Evolutionary conservation across 352 stramenopile species (phyloP).

Genomic region (Globisporangium middletonii): DNA sequence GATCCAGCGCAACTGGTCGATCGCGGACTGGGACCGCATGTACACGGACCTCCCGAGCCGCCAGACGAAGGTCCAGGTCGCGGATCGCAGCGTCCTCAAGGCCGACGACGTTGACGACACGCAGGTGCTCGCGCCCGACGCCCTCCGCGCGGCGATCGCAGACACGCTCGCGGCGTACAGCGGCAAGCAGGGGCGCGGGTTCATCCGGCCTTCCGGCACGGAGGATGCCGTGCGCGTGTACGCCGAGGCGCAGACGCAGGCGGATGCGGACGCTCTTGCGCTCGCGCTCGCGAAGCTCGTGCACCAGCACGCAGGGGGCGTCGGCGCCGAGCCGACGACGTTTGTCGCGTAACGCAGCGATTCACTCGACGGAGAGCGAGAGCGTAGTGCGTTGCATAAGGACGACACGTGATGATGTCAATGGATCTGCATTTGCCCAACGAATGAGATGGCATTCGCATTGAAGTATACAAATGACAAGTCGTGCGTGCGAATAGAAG

Average conservation of each 20-base stretch:
- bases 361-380: neutral
- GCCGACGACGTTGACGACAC: conserved; percentile 66
- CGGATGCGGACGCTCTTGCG: conserved; percentile 87
- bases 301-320: conserved; percentile 67
- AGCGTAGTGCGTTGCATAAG: neutral
- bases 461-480: no score
- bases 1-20: conserved; percentile 82
- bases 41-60: conserved; percentile 94
- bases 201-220: conserved; percentile 96
- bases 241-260: conserved; percentile 92
- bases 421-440: no score
- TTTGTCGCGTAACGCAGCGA: conserved; percentile 56
- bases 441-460: no score
- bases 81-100: conserved; percentile 58
- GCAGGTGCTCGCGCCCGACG: conserved; percentile 48
- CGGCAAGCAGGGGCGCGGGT: conserved; percentile 70
- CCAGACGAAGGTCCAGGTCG: conserved; percentile 84
- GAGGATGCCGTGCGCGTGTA: conserved; percentile 99
- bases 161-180: conserved; percentile 44
- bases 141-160: conserved; percentile 50
- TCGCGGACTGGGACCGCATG: conserved; percentile 90
- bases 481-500: no score
- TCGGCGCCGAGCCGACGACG: conserved; percentile 48
- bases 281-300: conserved; percentile 78
- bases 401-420: no score